phyloP scores from a whole-genome alignment of 164 flowering plant species.

The Brasenia schreberi region DNA sequence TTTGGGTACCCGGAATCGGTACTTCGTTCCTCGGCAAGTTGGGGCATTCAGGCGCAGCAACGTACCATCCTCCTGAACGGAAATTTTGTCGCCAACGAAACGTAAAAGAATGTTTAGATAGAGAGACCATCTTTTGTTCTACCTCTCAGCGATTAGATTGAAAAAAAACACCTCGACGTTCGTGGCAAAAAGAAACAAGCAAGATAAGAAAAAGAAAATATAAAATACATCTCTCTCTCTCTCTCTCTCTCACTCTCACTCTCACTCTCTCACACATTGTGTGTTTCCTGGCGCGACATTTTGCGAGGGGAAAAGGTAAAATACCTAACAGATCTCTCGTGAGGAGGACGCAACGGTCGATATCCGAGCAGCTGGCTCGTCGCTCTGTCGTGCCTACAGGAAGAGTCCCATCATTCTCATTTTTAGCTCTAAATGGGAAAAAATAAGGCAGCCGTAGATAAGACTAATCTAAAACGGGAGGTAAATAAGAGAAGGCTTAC shows the following conservation, averaged over 20 bases:
- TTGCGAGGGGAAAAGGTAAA: not conserved
- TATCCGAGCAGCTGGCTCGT: constrained; percentile 54
- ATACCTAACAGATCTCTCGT: constrained; percentile 36
- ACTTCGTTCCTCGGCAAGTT: constrained; percentile 14
- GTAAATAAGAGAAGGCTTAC: not conserved
- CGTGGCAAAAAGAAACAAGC: no score
- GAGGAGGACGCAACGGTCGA: constrained; percentile 23
- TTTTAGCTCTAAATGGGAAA: not conserved
- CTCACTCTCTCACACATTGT: no score
- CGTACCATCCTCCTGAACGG: constrained; percentile 19
- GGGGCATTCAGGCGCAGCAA: constrained; percentile 17
- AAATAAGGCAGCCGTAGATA: not conserved
- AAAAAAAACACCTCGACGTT: no score
- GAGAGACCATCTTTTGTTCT: not conserved
- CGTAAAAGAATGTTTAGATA: not conserved
- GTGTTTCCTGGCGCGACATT: constrained; percentile 2
- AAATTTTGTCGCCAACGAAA: not conserved
- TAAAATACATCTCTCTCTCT: no score
- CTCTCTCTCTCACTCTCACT: no score
- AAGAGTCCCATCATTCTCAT: constrained; percentile 1
- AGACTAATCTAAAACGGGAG: not conserved
- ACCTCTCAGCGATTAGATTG: no score
- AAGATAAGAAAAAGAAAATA: no score
- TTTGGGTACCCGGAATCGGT: constrained; percentile 11
- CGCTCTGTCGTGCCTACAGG: constrained; percentile 12